Evolutionary conservation across 2,329 filamentous ascomycete genomes (phyloP), one percentile per base, ranked within the genome.

Genomic region (Graphilbum fragrans): DNA sequence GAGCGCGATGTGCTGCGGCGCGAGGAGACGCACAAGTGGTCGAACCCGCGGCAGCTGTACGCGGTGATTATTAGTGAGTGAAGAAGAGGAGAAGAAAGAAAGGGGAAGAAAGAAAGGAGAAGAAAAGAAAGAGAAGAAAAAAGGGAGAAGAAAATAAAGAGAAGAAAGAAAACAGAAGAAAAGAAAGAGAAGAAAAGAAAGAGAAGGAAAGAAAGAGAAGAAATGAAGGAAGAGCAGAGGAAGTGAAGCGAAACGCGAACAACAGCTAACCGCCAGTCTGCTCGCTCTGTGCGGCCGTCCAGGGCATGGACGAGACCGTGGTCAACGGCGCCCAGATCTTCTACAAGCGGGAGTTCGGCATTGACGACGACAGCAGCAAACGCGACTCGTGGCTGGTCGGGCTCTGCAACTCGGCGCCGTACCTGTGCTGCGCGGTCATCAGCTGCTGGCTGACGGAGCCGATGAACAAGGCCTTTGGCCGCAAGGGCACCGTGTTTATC

Each of bases 1-100:
- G 82, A 87, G 53, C 66, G 65, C 33, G 59, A 65, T 2, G 63
- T 73, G 5, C 58, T 86, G 32, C 63, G 69, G 11, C 65, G 69
- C 17, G 82, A 87, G 53, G 67, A 72, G 33, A 71, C 69, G 1
- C 69, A 82, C 52, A 77, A 75, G 46, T 86, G 82, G 82, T 72
- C 69, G 6, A 81, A 86, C 50, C 80, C 81, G 0, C 63, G 56
- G 47, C 70, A 73, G 55, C 66, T 85, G 38, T 83, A 82, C 55
- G 65, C 77, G 39, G 68, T 84, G 8, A 75, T 86, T 47, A 53
- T 77, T 14, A 63, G 65, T 59, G 58, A 49, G 54, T n/a, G n/a
- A n/a, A n/a, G n/a, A n/a, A n/a, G n/a, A n/a, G n/a, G n/a, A n/a
- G n/a, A n/a, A n/a, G 17, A 23, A 23, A 23, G 12, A 37, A 7